These are phyloP conservation scores for Leccinum imitatum DNA, from an alignment of 768 basidiomycete genomes.

Conservation along the genomic window DNA sequence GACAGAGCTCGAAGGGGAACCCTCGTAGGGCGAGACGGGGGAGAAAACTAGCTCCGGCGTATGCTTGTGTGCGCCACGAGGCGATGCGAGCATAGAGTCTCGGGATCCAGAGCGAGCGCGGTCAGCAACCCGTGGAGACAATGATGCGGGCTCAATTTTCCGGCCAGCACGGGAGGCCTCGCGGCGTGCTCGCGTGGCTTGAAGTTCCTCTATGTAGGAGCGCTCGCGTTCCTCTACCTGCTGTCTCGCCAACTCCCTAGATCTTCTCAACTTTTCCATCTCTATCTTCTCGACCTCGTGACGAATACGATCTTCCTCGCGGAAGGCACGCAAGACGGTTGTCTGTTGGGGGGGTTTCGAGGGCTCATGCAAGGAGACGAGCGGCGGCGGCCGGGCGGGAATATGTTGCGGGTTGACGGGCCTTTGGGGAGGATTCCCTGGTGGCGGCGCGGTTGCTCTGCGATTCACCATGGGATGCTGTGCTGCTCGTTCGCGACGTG, in stretches of 20 bases:
- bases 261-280: constrained; percentile 52
- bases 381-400: constrained; percentile 19
- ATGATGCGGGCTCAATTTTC: constrained; percentile 22
- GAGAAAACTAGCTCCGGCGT: constrained; percentile 45
- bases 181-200: constrained; percentile 58
- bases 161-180: constrained; percentile 55
- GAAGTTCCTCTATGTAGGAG: constrained; percentile 57
- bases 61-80: constrained; percentile 37
- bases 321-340: constrained; percentile 16
- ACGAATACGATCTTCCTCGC: constrained; percentile 45
- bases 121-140: constrained; percentile 22
- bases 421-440: constrained; percentile 14
- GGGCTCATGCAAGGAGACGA: constrained; percentile 16
- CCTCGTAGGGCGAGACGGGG: constrained; percentile 36
- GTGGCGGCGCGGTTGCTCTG: constrained; percentile 15
- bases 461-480: constrained; percentile 33
- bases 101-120: constrained; percentile 39
- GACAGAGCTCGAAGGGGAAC: constrained; percentile 54
- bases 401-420: constrained; percentile 16
- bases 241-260: constrained; percentile 32
- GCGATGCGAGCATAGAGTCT: constrained; percentile 34
- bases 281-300: constrained; percentile 47
- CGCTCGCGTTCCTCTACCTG: constrained; percentile 53
- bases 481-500: constrained; percentile 45
- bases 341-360: constrained; percentile 6